phyloP scores from a whole-genome alignment of 2,329 filamentous ascomycete genomes.

The Dichotomopilus funicola region DNA sequence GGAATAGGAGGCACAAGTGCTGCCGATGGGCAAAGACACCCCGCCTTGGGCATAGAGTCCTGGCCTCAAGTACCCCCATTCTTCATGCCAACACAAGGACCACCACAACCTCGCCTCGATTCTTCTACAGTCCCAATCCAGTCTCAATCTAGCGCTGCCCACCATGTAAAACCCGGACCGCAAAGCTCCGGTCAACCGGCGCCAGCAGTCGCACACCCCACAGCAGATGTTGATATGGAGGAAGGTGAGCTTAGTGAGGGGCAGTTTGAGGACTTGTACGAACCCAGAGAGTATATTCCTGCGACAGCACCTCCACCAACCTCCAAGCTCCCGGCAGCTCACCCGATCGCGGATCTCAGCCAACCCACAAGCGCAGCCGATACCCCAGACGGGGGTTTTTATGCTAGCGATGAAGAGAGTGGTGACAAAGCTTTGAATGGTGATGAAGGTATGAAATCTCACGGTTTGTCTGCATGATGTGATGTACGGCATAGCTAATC shows the following conservation, averaged over 20 bases:
- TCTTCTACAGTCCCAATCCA: neutral
- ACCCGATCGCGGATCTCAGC: constrained; percentile 9
- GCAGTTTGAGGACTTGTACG: constrained; percentile 53
- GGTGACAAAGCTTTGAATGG: constrained; percentile 3
- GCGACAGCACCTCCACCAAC: neutral
- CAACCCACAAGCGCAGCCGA: constrained; percentile 19
- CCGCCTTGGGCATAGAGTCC: neutral
- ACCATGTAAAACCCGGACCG: neutral
- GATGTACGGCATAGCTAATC: neutral
- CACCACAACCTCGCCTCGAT: neutral
- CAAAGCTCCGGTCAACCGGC: constrained; percentile 4
- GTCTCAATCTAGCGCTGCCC: neutral
- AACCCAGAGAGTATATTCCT: constrained; percentile 30
- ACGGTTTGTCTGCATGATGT: neutral
- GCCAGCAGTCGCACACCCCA: neutral
- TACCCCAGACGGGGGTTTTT: constrained; percentile 25
- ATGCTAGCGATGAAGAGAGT: constrained; percentile 26
- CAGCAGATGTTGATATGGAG: constrained; percentile 38
- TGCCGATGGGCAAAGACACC: neutral
- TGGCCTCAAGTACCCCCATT: constrained; percentile 15
- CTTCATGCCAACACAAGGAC: neutral
- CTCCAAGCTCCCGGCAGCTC: neutral
- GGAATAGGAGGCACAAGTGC: constrained; percentile 27
- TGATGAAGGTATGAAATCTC: constrained; percentile 6
- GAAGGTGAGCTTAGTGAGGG: constrained; percentile 74